A percentile compares a stretch with the other conserved stretches of the same genome.
phyloP scores from a whole-genome alignment of 768 basidiomycete genomes.

The Leccinum uliginosum region DNA sequence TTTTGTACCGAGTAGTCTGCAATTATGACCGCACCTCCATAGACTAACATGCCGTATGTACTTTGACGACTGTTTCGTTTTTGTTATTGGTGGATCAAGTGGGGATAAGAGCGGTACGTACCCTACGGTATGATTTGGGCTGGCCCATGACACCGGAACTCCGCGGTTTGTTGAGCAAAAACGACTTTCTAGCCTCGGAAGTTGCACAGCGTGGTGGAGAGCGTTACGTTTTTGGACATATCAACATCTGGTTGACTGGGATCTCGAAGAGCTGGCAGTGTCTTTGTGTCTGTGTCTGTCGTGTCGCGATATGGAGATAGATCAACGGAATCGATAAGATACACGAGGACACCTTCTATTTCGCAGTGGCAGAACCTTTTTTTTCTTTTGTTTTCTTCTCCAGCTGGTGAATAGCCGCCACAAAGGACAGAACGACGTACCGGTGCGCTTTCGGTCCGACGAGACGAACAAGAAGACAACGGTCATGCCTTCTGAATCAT shows the following conservation, averaged over 20 bases:
- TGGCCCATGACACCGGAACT: conserved; percentile 19
- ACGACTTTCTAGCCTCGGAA: conserved; percentile 4
- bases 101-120: conserved; percentile 23
- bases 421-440: neutral
- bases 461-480: conserved; percentile 1
- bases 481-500: neutral
- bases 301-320: conserved; percentile 8
- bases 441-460: neutral
- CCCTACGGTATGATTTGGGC: conserved; percentile 6
- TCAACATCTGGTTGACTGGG: conserved; percentile 1
- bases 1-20: conserved; percentile 24
- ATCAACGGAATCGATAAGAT: conserved; percentile 21
- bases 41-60: conserved; percentile 25
- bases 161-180: conserved; percentile 25
- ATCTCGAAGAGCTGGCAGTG: conserved; percentile 11
- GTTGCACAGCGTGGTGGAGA: neutral
- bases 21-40: conserved; percentile 14
- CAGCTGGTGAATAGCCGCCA: neutral
- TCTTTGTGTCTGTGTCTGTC: neutral
- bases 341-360: conserved; percentile 5
- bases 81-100: conserved; percentile 7
- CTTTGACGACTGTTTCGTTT: conserved; percentile 15
- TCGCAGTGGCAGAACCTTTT: conserved; percentile 1
- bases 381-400: neutral
- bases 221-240: conserved; percentile 7